Conservation (phyloP, 2,329 filamentous ascomycete genomes). For the Arthrobotrys musiformis region DNA sequence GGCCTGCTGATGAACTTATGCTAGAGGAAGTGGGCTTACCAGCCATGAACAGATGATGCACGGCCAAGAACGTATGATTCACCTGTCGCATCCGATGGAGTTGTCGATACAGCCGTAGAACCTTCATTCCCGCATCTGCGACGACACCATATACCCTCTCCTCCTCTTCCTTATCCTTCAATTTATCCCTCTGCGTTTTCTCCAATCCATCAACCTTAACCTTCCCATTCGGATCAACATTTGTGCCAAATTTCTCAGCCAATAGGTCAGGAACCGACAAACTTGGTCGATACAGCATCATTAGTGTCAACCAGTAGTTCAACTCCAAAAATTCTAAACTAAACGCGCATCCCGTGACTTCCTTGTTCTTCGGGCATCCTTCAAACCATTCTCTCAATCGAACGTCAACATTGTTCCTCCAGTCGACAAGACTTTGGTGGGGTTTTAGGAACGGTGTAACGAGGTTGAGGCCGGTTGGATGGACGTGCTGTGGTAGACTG, state of each 20-base stretch:
- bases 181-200: conserved; percentile 2
- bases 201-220: conserved; percentile 45
- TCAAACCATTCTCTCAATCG: conserved; percentile 88
- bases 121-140: conserved; percentile 92
- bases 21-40: conserved; percentile 67
- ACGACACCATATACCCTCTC: conserved; percentile 94
- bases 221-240: conserved; percentile 53
- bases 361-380: conserved; percentile 75
- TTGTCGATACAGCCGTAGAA: conserved; percentile 88
- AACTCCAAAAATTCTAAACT: conserved; percentile 89
- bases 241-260: conserved; percentile 75
- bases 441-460: conserved; percentile 85
- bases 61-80: conserved; percentile 95
- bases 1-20: neutral
- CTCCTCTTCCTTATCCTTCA: conserved; percentile 71
- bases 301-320: conserved; percentile 97
- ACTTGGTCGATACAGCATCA: conserved; percentile 94
- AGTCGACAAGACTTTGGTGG: conserved; percentile 86
- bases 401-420: conserved; percentile 87
- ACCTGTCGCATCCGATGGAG: conserved; percentile 87
- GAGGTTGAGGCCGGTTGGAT: conserved; percentile 65
- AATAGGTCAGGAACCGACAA: conserved; percentile 85
- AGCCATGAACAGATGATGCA: conserved; percentile 96
- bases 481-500: conserved; percentile 53
- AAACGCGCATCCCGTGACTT: conserved; percentile 87